Evolutionary conservation across 805 yeast species (phyloP), one percentile per base, ranked within the genome.

Genomic region (Sugiyamaella chiloensis): DNA sequence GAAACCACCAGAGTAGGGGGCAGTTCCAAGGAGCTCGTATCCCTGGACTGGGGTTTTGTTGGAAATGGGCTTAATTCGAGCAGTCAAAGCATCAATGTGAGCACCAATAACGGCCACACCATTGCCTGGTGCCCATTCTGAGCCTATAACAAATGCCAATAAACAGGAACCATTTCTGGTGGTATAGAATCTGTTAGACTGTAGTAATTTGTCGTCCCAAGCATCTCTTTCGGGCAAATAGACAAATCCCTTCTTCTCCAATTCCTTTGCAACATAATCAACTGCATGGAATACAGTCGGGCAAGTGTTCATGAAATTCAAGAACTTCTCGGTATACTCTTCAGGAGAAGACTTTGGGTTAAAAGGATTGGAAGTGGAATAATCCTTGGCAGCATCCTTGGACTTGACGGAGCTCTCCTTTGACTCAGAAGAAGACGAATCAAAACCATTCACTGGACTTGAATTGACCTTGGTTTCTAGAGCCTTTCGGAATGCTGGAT

Each of bases 251-350:
- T 76, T 72, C 2, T 66, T 65, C 41, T 72, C 74, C 50, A 87
- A 68, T 48, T 72, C 61, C 27, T 66, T 58, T 36, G 78, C 61
- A 50, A 85, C 73, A 58, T 69, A 66, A 31, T 73, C 63, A 12
- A 84, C 81, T 21, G 82, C 89, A 61, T 87, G 95, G 69, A 67
- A 86, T 32, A 80, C 80, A 14, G 95, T 86, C 42, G 95, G 95
- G 56, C 77, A 78, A 29, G 72, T 68, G 62, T 81, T 80, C 43
- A 88, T 84, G 70, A 87, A 87, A 53, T 80, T 79, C 50, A 85
- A 74, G 66, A 83, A 86, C 37, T 75, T 71, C n/a, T 76, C 50
- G 6, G 59, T 39, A 37, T 54, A 55, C 32, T 37, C 48, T 16
- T 42, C 48, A 17, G 53, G 44, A 12, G 51, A 21, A n/a, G 24